Percentiles rank a stretch among this genome's conserved stretches.
Conservation (phyloP, 148 eudicot genomes). For the Diospyros kaki region DNA sequence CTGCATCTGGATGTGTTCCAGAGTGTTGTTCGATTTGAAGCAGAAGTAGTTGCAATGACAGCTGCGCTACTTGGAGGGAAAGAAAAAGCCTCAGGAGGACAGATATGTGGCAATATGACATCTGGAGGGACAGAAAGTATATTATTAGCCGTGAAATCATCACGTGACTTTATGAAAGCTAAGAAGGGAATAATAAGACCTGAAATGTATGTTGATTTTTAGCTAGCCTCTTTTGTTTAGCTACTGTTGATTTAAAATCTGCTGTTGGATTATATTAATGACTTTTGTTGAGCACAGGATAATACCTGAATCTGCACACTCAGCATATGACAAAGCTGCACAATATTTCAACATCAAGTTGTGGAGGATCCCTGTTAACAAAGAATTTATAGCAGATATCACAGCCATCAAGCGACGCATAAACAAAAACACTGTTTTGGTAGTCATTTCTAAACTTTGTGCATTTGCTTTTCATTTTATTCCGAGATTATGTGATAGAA, state of each 20-base stretch:
- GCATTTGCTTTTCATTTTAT: neutral
- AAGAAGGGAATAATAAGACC: constrained; percentile 71
- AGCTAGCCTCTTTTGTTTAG: neutral
- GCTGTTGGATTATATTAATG: neutral
- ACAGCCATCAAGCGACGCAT: constrained; percentile 68
- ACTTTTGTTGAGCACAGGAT: constrained; percentile 50
- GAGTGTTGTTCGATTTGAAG: constrained; percentile 77
- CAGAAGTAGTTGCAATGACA: constrained; percentile 98
- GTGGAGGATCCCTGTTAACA: constrained; percentile 85
- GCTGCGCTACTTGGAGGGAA: constrained; percentile 84
- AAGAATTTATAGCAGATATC: constrained; percentile 70
- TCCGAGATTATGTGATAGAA: constrained; percentile 7
- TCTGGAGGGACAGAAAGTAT: constrained; percentile 99
- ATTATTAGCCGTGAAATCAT: constrained; percentile 78
- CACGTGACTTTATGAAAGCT: constrained; percentile 94
- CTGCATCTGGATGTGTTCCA: constrained; percentile 91
- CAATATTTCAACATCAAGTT: constrained; percentile 89
- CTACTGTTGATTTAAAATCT: neutral
- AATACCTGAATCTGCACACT: constrained; percentile 93
- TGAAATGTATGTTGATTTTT: constrained; percentile 57
- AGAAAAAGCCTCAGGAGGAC: constrained; percentile 81
- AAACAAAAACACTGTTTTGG: constrained; percentile 82
- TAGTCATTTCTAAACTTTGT: constrained; percentile 22
- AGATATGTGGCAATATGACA: constrained; percentile 98
- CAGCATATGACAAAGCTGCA: constrained; percentile 99